These are phyloP conservation scores for Coelastrella sp. DNA, from an alignment of 139 green algal genomes.

Conservation along the genomic window DNA sequence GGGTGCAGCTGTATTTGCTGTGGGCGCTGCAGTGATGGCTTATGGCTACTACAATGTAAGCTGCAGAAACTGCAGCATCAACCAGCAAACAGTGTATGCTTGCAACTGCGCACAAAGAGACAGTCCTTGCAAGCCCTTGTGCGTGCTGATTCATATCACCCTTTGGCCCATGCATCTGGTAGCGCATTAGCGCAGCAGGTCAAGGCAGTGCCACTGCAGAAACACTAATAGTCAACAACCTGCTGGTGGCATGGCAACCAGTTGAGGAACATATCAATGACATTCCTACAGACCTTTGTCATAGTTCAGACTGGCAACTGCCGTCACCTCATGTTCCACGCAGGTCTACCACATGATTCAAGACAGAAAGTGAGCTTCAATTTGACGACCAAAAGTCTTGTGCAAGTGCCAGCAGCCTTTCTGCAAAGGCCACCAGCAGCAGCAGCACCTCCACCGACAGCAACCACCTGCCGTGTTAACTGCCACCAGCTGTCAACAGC, in stretches of 20 bases:
- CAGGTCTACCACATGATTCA: slow-evolving; percentile 50
- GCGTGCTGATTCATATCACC: background rate
- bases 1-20: slow-evolving; percentile 88
- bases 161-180: background rate
- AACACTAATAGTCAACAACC: too few species aligned
- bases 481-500: background rate
- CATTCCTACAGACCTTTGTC: too few species aligned
- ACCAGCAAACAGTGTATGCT: background rate
- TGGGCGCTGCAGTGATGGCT: slow-evolving; percentile 78
- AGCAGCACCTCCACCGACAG: background rate
- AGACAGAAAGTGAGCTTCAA: slow-evolving; percentile 34
- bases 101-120: background rate
- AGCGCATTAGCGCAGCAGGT: background rate
- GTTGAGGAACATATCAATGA: too few species aligned
- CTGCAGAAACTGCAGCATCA: background rate
- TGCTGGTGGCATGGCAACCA: too few species aligned
- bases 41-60: slow-evolving; percentile 88
- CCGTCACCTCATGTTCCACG: background rate
- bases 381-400: too few species aligned
- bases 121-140: background rate
- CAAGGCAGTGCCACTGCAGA: background rate
- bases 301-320: too few species aligned
- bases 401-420: background rate
- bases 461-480: background rate
- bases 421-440: background rate